These are phyloP conservation scores for Boletus reticulatus DNA, from an alignment of 768 basidiomycete genomes.

Conservation along the genomic window DNA sequence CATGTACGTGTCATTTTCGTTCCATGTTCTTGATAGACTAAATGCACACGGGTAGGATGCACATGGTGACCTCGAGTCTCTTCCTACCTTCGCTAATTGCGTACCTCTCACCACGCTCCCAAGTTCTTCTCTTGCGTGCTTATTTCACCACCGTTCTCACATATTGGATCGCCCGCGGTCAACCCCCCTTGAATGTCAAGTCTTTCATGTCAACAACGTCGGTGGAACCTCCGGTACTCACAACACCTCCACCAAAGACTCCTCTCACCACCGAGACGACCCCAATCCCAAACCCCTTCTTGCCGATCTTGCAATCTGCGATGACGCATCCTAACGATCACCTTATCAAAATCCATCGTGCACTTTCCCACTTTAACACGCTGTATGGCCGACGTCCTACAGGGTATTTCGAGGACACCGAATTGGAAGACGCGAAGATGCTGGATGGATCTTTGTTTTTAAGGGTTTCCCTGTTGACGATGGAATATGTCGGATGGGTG, in stretches of 20 bases:
- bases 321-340: not conserved
- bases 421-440: not conserved
- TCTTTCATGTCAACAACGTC: no score
- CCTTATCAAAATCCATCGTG: not conserved
- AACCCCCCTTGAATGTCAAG: no score
- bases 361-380: not conserved
- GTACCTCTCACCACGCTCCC: no score
- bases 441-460: not conserved
- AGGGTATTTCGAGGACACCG: not conserved
- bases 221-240: no score
- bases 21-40: not conserved
- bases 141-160: no score
- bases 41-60: not conserved
- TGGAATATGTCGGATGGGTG: not conserved
- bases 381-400: not conserved
- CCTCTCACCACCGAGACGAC: no score
- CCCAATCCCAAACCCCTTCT: not conserved
- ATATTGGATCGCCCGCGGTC: no score
- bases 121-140: no score
- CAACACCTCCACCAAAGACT: no score
- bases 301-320: not conserved
- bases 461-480: not conserved
- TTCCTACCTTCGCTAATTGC: no score
- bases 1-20: slow-evolving; percentile 34
- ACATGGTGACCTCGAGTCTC: not conserved